Evolutionary conservation across 805 yeast genomes (phyloP).

Genomic region (Myxozyma geophila): DNA sequence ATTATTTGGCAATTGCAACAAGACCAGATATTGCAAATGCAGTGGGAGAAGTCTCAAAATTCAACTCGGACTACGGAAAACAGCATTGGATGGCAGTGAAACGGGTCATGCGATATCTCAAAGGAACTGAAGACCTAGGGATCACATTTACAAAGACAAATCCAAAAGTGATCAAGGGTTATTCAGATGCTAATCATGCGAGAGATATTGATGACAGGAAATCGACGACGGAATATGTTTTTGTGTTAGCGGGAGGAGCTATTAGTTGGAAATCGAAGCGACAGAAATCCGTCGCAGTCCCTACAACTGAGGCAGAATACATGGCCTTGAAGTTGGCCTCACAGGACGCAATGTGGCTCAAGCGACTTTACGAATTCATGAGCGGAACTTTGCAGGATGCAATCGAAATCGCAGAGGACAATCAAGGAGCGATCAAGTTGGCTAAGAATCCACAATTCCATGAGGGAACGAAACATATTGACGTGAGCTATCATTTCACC

Average conservation of each 20-base stretch:
- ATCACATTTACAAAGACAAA: no score
- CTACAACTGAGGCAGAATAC: no score
- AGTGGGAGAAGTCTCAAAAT: no score
- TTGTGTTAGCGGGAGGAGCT: not conserved
- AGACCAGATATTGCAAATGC: constrained; percentile 1
- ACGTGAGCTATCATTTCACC: no score
- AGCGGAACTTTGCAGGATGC: not conserved
- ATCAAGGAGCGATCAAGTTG: not conserved
- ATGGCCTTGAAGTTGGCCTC: no score
- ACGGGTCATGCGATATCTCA: not conserved
- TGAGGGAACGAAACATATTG: no score
- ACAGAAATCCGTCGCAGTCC: no score
- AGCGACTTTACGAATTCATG: not conserved
- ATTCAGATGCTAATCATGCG: not conserved
- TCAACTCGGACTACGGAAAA: not conserved
- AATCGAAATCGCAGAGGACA: not conserved
- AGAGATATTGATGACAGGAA: not conserved
- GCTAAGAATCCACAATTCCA: no score
- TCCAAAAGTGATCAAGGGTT: no score
- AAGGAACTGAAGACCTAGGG: no score
- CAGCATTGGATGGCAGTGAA: not conserved
- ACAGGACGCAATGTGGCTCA: not conserved
- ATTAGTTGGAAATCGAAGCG: no score
- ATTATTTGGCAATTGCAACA: not conserved
- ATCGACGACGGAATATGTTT: not conserved